A percentile compares a stretch with the other conserved stretches of the same genome.
Evolutionary conservation across 106 monocot species (phyloP).

Genomic region (Platanthera zijinensis): DNA sequence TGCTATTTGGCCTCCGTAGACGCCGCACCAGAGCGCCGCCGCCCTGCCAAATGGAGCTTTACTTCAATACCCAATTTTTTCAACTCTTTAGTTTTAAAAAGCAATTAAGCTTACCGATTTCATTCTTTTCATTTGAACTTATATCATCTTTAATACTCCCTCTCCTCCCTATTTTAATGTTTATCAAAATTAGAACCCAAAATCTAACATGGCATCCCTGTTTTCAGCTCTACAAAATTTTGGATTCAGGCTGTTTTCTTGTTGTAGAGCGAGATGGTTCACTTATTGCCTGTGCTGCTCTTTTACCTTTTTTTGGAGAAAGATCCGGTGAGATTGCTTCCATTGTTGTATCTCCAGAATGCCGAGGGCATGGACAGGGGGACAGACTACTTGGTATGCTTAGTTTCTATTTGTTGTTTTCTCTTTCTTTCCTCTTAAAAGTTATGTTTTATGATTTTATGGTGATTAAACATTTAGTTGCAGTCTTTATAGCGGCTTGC

Average conservation of each 20-base stretch:
- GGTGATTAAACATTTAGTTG: background rate
- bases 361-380: conserved; percentile 90
- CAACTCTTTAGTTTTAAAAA: too few species aligned
- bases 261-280: conserved; percentile 95
- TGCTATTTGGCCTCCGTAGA: too few species aligned
- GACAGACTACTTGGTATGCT: conserved; percentile 84
- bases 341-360: conserved; percentile 79
- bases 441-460: background rate
- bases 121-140: too few species aligned
- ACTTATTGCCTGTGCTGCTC: conserved; percentile 82
- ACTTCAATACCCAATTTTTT: too few species aligned
- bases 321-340: conserved; percentile 86
- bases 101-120: too few species aligned
- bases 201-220: too few species aligned
- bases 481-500: background rate
- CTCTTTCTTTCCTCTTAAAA: background rate
- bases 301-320: conserved; percentile 68
- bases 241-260: conserved; percentile 42
- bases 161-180: too few species aligned
- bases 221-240: conserved; percentile 52
- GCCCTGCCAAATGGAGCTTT: too few species aligned
- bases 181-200: too few species aligned
- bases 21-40: too few species aligned
- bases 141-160: too few species aligned
- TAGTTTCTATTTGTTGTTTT: background rate